A percentile compares a stretch with the other conserved stretches of the same genome.
phyloP scores from a whole-genome alignment of 352 stramenopile genomes.

The Pythium vanterpoolii region DNA sequence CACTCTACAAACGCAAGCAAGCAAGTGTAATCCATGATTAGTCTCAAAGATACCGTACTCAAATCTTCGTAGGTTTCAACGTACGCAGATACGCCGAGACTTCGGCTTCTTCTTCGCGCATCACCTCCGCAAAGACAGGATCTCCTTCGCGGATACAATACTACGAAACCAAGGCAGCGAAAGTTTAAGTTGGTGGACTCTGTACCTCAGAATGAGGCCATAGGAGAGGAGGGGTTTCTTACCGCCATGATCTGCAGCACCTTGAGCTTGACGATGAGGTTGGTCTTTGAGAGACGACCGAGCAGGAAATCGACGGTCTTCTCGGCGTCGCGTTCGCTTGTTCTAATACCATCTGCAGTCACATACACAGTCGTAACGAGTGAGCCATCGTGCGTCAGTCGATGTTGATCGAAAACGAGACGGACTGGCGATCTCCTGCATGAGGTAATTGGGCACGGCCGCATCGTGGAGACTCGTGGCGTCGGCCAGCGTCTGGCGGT shows the following conservation, averaged over 20 bases:
- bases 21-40: background rate
- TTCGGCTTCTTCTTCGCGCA: conserved; percentile 71
- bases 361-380: conserved; percentile 7
- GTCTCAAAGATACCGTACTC: background rate
- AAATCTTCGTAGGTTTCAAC: conserved; percentile 19
- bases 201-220: background rate
- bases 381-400: background rate
- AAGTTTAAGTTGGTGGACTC: background rate
- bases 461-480: conserved; percentile 83
- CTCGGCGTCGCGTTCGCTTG: conserved; percentile 60
- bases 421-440: conserved; percentile 82
- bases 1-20: conserved; percentile 41
- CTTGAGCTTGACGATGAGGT: conserved; percentile 85
- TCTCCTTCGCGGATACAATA: conserved; percentile 75
- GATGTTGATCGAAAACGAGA: background rate
- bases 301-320: conserved; percentile 82
- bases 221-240: background rate
- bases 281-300: conserved; percentile 70
- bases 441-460: conserved; percentile 76
- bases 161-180: conserved; percentile 20
- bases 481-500: conserved; percentile 74
- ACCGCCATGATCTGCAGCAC: conserved; percentile 84
- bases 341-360: conserved; percentile 57
- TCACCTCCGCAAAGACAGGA: conserved; percentile 49
- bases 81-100: conserved; percentile 67